A percentile compares a stretch with the other conserved stretches of the same genome.
Conservation (phyloP, 495 filamentous ascomycete genomes). For the Massariosphaeria phaeospora region DNA sequence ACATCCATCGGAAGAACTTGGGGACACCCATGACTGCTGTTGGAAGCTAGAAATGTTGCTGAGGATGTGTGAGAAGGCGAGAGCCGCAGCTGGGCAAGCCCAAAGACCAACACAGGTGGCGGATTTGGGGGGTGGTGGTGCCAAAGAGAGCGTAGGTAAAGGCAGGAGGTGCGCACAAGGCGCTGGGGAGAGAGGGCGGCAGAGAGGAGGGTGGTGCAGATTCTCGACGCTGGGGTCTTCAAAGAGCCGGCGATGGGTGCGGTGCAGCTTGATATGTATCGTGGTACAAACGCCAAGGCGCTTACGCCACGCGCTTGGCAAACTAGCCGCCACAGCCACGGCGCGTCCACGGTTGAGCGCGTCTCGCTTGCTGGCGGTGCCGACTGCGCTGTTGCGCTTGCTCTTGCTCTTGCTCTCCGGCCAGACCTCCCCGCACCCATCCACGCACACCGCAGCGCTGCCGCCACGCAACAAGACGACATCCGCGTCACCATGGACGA, state of each 20-base stretch:
- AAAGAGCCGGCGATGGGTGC: slow-evolving; percentile 10
- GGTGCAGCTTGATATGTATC: not conserved
- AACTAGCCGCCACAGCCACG: too few species aligned
- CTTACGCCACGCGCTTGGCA: not conserved
- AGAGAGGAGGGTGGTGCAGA: slow-evolving; percentile 8
- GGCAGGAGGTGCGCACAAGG: slow-evolving; percentile 12
- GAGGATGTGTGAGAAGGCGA: slow-evolving; percentile 1
- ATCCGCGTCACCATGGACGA: slow-evolving; percentile 26
- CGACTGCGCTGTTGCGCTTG: too few species aligned
- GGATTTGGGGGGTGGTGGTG: not conserved
- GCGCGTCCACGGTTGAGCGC: too few species aligned
- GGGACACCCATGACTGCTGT: slow-evolving; percentile 72
- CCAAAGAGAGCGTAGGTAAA: slow-evolving; percentile 5
- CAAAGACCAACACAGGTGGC: not conserved
- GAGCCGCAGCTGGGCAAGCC: too few species aligned
- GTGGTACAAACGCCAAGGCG: not conserved
- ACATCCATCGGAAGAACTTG: slow-evolving; percentile 94
- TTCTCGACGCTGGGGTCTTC: slow-evolving; percentile 35
- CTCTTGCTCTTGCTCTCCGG: too few species aligned
- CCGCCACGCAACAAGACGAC: not conserved
- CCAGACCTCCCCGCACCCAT: too few species aligned
- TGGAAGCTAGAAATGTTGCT: slow-evolving; percentile 1
- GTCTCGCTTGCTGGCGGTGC: too few species aligned
- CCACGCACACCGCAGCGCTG: not conserved
- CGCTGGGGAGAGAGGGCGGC: not conserved